Percentiles rank a stretch among this genome's conserved stretches.
Evolutionary conservation across 495 filamentous ascomycete species (phyloP).

Genomic region (Tuber indicum): DNA sequence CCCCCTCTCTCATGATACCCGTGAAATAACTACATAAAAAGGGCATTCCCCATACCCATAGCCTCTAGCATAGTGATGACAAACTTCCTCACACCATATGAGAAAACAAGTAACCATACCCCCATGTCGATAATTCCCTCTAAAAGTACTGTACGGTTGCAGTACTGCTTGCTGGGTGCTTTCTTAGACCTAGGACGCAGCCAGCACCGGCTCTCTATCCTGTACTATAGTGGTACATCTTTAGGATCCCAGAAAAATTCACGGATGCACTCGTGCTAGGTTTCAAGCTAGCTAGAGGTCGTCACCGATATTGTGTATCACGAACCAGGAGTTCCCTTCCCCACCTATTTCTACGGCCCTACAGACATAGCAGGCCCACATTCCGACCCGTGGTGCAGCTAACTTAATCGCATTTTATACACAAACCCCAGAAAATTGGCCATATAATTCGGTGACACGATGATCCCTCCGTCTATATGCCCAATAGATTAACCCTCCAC

Average conservation of each 20-base stretch:
- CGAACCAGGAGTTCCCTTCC: slow-evolving; percentile 44
- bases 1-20: no score
- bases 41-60: no score
- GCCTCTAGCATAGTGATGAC: no score
- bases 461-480: slow-evolving; percentile 45
- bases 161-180: slow-evolving; percentile 11
- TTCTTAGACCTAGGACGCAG: slow-evolving; percentile 47
- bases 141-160: not conserved
- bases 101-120: no score
- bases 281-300: slow-evolving; percentile 46
- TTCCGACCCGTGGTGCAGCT: slow-evolving; percentile 49
- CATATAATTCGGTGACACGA: slow-evolving; percentile 49
- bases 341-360: slow-evolving; percentile 62
- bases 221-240: slow-evolving; percentile 45
- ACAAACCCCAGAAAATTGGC: slow-evolving; percentile 52
- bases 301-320: slow-evolving; percentile 42
- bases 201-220: slow-evolving; percentile 51
- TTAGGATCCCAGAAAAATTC: slow-evolving; percentile 48
- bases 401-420: slow-evolving; percentile 48
- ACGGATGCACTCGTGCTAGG: slow-evolving; percentile 42
- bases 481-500: slow-evolving; percentile 50
- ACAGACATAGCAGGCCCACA: slow-evolving; percentile 58
- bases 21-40: no score
- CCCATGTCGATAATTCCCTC: no score
- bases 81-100: no score